Evolutionary conservation across 176 grass and related monocot genomes (phyloP), one percentile per base, ranked within the genome.

Genomic region (Oryza meridionalis): DNA sequence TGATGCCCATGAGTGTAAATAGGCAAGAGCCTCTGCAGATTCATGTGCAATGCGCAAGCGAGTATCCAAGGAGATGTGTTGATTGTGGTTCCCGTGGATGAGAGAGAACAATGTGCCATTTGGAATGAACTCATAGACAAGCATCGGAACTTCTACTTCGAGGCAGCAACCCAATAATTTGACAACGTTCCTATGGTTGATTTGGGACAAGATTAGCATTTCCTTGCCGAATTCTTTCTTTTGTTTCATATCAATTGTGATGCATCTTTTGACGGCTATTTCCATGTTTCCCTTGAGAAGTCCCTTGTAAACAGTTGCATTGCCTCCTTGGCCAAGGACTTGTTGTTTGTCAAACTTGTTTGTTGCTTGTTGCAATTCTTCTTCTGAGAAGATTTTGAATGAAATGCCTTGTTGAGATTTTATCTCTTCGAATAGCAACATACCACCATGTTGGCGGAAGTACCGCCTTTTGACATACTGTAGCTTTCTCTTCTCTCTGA

Each of bases 251-350:
- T 46, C 67, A 19, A 68, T 78, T 27, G 65, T 59, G 32, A 13
- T 85, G 63, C 65, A 75, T 29, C 22, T 77, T 76, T 85, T 78
- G 1, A 85, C 24, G 1, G 83, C 83, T 11, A 85, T 67, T 21
- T 40, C 74, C 47, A 22, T 6, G 49, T 46, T 46, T 7, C 19
- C 33, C 12, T 42, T 70, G 5, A 77, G 26, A 50, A 85, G 49
- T 70, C 65, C 79, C 68, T 71, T 81, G 19, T 53, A 70, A 7
- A 58, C 46, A 8, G 67, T 50, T 1, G 32, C 74, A 46, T 85
- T 65, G 14, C 45, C 83, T 43, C 74, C 74, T 12, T 77, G 47
- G 16, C 65, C 73, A 25, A 85, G 14, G 2, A 85, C 38, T 19
- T 63, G 65, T 14, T 15, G 21, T 59, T 85, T 65, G 4, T 68